Base-by-base conservation (phyloP, 331 rosid genomes). In the Arachis monticola region DNA sequence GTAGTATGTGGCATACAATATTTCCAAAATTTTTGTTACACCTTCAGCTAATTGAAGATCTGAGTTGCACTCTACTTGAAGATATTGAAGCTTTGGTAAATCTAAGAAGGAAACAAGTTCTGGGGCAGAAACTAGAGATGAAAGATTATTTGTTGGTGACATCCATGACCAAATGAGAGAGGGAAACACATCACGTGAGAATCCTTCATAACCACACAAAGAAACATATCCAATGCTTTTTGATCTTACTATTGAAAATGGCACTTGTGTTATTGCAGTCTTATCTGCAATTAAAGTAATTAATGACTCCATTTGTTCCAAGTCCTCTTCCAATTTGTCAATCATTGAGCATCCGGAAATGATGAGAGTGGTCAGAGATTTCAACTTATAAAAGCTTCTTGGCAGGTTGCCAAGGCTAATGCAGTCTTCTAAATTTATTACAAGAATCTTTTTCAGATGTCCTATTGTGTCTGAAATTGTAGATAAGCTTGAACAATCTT, bases 321-420 rank as follows among this genome's bases (percentile, higher is more conserved):
- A 4, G 12, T 68, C 75, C 2, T 67, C 75, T 27, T 60, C 81
- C 60, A 82, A 80, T 31, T 45, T 60, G 7, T 56, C 77, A 41
- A 85, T 48, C 11, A 1, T 69, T 56, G 70, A 78, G 74, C 88
- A 87, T 5, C 89, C 87, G 3, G 85, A 87, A 61, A 85, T 45
- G n/a, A 76, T 83, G 7, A 87, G 78, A 44, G 74, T 81, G 38
- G 77, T 11, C 4, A 84, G 7, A 48, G 83, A 73, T 31, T 76
- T 73, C 57, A 85, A 56, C 7, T 27, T 69, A 13, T 75, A 78
- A 48, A 83, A 35, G 40, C 70, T 46, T 14, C 69, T 62, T 2
- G 90, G 88, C 7, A 84, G 80, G 0, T 44, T 52, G 6, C 6
- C 6, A 53, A 81, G 66, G 14, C 31, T n/a, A 38, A 50, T 62